Percentiles rank a stretch among this genome's conserved stretches.
These are phyloP conservation scores for Alopecurus myosuroides DNA, from an alignment of 176 grass and related monocot species.

Conservation along the genomic window DNA sequence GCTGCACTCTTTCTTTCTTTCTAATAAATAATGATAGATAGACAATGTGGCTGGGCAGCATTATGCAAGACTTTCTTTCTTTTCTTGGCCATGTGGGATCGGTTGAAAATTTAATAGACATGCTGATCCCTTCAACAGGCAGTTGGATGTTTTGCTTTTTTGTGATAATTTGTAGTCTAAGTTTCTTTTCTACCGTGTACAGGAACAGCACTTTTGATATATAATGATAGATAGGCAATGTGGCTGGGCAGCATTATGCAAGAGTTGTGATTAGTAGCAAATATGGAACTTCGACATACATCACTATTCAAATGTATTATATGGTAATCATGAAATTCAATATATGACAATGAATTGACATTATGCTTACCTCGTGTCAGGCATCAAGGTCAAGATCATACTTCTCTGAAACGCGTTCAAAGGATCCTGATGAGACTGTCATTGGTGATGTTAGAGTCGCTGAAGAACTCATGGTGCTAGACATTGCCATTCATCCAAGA, in stretches of 20 bases:
- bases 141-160: background rate
- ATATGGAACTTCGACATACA: background rate
- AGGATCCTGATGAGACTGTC: conserved; percentile 50
- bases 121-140: background rate
- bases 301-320: background rate
- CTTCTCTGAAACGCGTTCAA: conserved; percentile 31
- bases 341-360: conserved; percentile 3
- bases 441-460: conserved; percentile 43
- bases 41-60: too few relatives aligned
- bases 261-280: background rate
- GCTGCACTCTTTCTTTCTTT: too few relatives aligned
- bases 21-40: too few relatives aligned
- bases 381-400: conserved; percentile 53
- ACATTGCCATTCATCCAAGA: conserved; percentile 87
- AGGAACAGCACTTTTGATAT: background rate
- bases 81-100: background rate
- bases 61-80: too few relatives aligned
- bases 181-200: background rate
- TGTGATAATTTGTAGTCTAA: background rate
- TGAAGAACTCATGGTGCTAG: conserved; percentile 59
- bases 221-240: background rate
- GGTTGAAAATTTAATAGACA: background rate
- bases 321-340: conserved; percentile 15
- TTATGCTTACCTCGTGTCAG: conserved; percentile 44
- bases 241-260: background rate